Base-by-base conservation (phyloP, 169 alveolate genomes). In the Plasmodium vivax region DNA sequence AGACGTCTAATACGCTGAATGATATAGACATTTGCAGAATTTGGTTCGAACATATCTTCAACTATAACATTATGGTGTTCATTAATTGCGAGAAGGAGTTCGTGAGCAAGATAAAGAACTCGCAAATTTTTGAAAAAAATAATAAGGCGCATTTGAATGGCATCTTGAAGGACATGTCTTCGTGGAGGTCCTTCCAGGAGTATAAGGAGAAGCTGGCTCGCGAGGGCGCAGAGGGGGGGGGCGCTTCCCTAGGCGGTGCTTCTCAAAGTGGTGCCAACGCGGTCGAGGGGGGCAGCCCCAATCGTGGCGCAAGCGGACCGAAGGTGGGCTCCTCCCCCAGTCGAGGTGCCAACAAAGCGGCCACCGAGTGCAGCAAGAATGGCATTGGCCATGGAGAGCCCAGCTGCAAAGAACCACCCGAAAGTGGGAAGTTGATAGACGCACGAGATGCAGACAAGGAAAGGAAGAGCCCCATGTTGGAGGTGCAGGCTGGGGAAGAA, bases 11-110 rank as follows among this genome's bases (percentile, higher is more conserved):
- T 30, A 27, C 83, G 27, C 72, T 88, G 5, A 88, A 88, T 19
- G 88, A 88, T 51, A 88, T 77, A 62, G 94, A 88, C 47, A 88
- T 88, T 38, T 88, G 88, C 27, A 79, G 94, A 88, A 88, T 88
- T 9, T 88, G 94, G 94, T 88, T 88, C 82, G 94, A 88, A 36
- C 47, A 88, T 19, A 19, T 88, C 3, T 88, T 88, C 82, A 9
- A 38, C 8, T 88, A 88, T 32, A 88, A 88, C 58, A 79, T 82
- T 54, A 58, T 62, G 27, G 87, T 88, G 14, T 88, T 56, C 82
- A 58, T 88, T 79, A 80, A 77, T 79, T 34, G 30, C n/a, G 94
- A 88, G 82, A 88, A 88, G 34, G 94, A 88, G n/a, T 88, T 88
- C 32, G 82, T 88, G 47, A 80, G 38, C 8, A 88, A 80, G 47